Evolutionary conservation across 1,284 basidiomycete species (phyloP).

Genomic region (Rhodotorula mucilaginosa): DNA sequence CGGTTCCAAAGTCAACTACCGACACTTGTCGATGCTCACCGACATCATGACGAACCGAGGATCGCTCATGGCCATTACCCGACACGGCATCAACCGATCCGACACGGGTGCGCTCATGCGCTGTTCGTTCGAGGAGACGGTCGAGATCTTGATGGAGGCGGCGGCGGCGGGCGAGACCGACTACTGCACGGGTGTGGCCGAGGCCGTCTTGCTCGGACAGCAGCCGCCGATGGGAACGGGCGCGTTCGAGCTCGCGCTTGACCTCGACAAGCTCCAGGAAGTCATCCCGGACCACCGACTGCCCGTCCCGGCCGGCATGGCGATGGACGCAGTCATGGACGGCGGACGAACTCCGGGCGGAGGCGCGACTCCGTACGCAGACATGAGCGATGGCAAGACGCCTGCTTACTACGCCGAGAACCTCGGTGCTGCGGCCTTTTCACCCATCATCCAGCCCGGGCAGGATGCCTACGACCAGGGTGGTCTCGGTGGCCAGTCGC

Average conservation of each 20-base stretch:
- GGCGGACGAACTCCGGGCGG: constrained; percentile 86
- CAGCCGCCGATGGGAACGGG: constrained; percentile 73
- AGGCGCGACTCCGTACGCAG: constrained; percentile 72
- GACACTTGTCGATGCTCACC: constrained; percentile 90
- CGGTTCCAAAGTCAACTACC: constrained; percentile 99
- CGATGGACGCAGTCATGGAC: constrained; percentile 63
- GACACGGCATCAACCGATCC: constrained; percentile 97
- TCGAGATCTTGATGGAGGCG: constrained; percentile 98
- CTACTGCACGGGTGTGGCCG: constrained; percentile 95
- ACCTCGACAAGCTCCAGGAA: constrained; percentile 98
- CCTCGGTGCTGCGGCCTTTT: constrained; percentile 69
- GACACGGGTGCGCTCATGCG: constrained; percentile 96
- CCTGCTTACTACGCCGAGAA: constrained; percentile 31
- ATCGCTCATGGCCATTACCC: constrained; percentile 94
- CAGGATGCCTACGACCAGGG: constrained; percentile 66
- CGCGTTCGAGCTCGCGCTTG: constrained; percentile 75
- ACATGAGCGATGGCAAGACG: constrained; percentile 42
- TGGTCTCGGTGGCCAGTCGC: constrained; percentile 67
- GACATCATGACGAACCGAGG: constrained; percentile 99
- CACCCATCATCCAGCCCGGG: constrained; percentile 83
- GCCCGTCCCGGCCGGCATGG: constrained; percentile 63
- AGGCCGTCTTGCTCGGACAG: constrained; percentile 98
- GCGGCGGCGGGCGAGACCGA: constrained; percentile 97
- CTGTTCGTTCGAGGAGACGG: constrained; percentile 99
- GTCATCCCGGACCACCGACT: constrained; percentile 95